A percentile compares a stretch with the other conserved stretches of the same genome.
Evolutionary conservation across 2,329 filamentous ascomycete species (phyloP).

Genomic region (Fusarium redolens): DNA sequence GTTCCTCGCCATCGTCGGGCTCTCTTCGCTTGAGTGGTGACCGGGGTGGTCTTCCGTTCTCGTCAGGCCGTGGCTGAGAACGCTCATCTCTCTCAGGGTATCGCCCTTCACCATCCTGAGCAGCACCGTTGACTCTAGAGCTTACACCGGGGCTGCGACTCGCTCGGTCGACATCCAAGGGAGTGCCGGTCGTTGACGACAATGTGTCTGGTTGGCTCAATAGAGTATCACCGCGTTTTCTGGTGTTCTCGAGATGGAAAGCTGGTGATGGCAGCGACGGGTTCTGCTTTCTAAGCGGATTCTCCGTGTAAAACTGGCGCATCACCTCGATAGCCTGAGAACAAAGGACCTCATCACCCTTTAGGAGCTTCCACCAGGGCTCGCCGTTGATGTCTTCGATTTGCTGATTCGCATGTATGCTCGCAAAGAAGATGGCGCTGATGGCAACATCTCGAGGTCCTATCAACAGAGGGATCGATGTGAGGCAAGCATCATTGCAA

Average conservation of each 20-base stretch:
- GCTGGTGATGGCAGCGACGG: constrained; percentile 64
- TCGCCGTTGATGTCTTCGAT: constrained; percentile 81
- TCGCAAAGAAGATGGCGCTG: constrained; percentile 86
- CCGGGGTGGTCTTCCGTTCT: constrained; percentile 46
- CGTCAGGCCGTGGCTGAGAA: constrained; percentile 50
- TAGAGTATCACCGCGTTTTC: constrained; percentile 59
- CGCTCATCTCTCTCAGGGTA: constrained; percentile 45
- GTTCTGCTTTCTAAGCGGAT: constrained; percentile 69
- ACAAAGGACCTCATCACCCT: constrained; percentile 77
- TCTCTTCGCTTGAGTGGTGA: constrained; percentile 59
- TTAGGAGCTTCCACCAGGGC: constrained; percentile 88
- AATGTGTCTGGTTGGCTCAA: constrained; percentile 56
- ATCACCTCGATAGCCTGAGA: constrained; percentile 80
- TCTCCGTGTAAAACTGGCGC: constrained; percentile 74
- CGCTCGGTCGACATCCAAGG: constrained; percentile 59
- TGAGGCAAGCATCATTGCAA: constrained; percentile 89
- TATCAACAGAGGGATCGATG: constrained; percentile 84
- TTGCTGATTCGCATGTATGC: constrained; percentile 77
- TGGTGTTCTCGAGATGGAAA: constrained; percentile 67
- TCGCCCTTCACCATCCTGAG: constrained; percentile 48
- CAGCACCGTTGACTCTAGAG: constrained; percentile 54
- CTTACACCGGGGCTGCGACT: constrained; percentile 64
- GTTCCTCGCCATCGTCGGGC: constrained; percentile 48
- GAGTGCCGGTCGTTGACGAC: constrained; percentile 63
- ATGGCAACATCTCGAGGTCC: constrained; percentile 84